Percentiles rank a stretch among this genome's conserved stretches.
Conservation (phyloP, 805 yeast genomes). For the Torulaspora gathmanii region DNA sequence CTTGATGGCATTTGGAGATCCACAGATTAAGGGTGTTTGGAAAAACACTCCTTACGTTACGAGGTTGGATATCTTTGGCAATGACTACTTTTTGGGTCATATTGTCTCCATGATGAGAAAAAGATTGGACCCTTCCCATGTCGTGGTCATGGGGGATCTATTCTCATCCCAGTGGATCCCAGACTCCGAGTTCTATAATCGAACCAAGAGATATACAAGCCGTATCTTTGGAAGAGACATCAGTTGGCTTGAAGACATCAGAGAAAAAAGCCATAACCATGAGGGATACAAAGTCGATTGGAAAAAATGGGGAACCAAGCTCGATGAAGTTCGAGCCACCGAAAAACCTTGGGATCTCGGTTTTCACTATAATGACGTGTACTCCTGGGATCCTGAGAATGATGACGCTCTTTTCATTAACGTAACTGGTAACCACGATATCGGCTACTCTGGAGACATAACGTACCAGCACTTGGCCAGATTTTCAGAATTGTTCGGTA, state of each 20-base stretch:
- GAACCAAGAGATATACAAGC: slow-evolving; percentile 71
- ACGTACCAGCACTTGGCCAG: slow-evolving; percentile 87
- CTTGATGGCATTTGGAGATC: slow-evolving; percentile 87
- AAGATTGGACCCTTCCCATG: slow-evolving; percentile 68
- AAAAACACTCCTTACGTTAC: slow-evolving; percentile 64
- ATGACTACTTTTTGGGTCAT: slow-evolving; percentile 85
- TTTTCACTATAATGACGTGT: slow-evolving; percentile 55
- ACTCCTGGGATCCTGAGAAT: slow-evolving; percentile 56
- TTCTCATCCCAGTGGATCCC: slow-evolving; percentile 93
- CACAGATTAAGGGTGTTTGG: slow-evolving; percentile 92
- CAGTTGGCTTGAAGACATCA: slow-evolving; percentile 49
- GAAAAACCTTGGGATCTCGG: slow-evolving; percentile 34
- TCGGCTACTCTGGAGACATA: slow-evolving; percentile 93
- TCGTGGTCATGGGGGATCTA: slow-evolving; percentile 87
- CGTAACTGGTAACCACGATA: slow-evolving; percentile 91
- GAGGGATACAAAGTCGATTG: slow-evolving; percentile 31
- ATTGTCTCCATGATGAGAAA: slow-evolving; percentile 61
- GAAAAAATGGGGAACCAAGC: slow-evolving; percentile 27
- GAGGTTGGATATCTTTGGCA: slow-evolving; percentile 79
- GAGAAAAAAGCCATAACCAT: slow-evolving; percentile 31
- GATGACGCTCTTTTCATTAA: slow-evolving; percentile 70
- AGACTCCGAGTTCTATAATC: slow-evolving; percentile 76
- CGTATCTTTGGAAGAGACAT: slow-evolving; percentile 62
- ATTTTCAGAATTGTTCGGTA: slow-evolving; percentile 69
- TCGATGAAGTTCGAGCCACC: slow-evolving; percentile 21